A percentile compares a stretch with the other conserved stretches of the same genome.
These are phyloP conservation scores for Lactarius deliciosus DNA, from an alignment of 768 basidiomycete genomes.

Conservation along the genomic window DNA sequence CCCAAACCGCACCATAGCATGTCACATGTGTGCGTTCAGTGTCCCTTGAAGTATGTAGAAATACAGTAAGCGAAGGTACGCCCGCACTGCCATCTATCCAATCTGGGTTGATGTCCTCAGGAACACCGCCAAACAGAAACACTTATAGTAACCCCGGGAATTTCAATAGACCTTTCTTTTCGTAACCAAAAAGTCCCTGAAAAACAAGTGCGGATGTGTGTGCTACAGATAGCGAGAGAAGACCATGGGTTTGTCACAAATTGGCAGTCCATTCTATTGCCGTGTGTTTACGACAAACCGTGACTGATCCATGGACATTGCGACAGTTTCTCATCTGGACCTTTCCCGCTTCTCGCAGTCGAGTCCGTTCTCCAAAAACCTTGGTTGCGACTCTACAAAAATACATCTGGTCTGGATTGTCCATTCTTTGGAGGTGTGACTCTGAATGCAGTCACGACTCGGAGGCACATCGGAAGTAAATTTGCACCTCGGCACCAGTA, in stretches of 20 bases:
- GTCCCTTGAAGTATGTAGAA: not conserved
- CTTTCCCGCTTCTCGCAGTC: not conserved
- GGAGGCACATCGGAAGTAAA: slow-evolving; percentile 6
- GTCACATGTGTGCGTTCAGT: not conserved
- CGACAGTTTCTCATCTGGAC: not conserved
- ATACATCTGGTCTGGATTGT: not conserved
- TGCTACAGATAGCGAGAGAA: not conserved
- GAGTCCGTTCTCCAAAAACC: not conserved
- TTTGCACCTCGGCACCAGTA: slow-evolving; percentile 8
- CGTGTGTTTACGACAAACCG: not conserved
- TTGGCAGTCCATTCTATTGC: not conserved
- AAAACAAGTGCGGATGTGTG: not conserved
- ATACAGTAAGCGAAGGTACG: not conserved
- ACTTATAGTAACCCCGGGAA: not conserved
- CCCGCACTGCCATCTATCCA: not conserved
- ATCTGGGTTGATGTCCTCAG: not conserved
- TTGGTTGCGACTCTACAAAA: not conserved
- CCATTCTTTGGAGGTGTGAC: not conserved
- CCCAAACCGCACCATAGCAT: not conserved
- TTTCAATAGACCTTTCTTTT: not conserved
- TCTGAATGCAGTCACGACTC: not conserved
- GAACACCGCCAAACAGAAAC: not conserved
- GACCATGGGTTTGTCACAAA: not conserved
- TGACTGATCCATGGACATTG: not conserved
- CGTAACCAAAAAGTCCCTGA: not conserved